These are phyloP conservation scores for Cystoisospora suis DNA, from an alignment of 169 alveolate genomes.

Conservation along the genomic window DNA sequence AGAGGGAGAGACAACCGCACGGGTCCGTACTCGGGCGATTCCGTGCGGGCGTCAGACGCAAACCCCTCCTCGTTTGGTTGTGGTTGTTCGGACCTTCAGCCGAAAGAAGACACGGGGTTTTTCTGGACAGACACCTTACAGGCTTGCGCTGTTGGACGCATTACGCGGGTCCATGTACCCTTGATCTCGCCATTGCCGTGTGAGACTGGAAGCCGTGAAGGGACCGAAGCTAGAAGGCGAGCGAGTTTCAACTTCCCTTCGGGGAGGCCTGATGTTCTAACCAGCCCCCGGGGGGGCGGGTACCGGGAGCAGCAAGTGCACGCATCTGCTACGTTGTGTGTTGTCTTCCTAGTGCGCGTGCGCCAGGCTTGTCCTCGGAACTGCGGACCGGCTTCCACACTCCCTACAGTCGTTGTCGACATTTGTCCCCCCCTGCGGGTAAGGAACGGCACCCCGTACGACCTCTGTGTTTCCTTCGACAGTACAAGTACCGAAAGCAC, in stretches of 20 bases:
- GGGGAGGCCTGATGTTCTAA: too few relatives aligned
- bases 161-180: not conserved
- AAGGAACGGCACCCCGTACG: constrained; percentile 19
- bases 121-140: constrained; percentile 15
- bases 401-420: not conserved
- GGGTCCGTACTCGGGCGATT: too few relatives aligned
- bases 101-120: too few relatives aligned
- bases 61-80: not conserved
- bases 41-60: not conserved
- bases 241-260: not conserved
- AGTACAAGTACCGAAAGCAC: too few relatives aligned
- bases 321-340: too few relatives aligned
- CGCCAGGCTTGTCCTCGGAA: not conserved
- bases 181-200: too few relatives aligned
- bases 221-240: not conserved
- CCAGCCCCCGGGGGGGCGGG: too few relatives aligned
- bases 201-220: not conserved
- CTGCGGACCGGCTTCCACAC: not conserved
- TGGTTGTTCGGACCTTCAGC: too few relatives aligned
- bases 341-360: not conserved
- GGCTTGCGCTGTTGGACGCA: not conserved
- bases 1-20: not conserved
- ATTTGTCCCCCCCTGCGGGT: not conserved
- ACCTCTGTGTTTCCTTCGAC: not conserved
- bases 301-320: too few relatives aligned